Evolutionary conservation across 805 yeast genomes (phyloP).

Genomic region (Lachancea waltii): DNA sequence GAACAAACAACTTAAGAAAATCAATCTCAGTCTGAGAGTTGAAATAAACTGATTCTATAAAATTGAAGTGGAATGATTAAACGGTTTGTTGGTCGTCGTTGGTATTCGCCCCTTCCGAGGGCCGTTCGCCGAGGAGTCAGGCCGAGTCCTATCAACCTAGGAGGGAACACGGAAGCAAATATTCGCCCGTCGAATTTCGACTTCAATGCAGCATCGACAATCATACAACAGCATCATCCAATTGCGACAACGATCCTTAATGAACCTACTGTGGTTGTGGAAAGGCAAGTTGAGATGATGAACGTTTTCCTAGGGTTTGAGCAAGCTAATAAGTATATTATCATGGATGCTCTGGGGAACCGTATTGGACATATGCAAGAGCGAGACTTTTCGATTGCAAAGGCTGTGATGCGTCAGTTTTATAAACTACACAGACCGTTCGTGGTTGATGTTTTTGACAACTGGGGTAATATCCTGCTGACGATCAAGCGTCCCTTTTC

Average conservation of each 20-base stretch:
- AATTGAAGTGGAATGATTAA: too few species aligned
- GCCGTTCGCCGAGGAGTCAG: constrained; percentile 12
- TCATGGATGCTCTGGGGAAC: constrained; percentile 68
- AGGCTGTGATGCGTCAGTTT: constrained; percentile 74
- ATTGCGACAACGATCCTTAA: constrained; percentile 49
- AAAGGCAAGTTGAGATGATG: constrained; percentile 83
- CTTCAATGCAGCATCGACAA: too few species aligned
- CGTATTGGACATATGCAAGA: constrained; percentile 78
- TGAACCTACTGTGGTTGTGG: constrained; percentile 82
- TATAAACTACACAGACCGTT: constrained; percentile 84
- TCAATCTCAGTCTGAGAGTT: too few species aligned
- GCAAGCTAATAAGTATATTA: constrained; percentile 75
- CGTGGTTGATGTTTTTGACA: constrained; percentile 63
- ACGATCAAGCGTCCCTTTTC: constrained; percentile 80
- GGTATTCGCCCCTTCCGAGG: constrained; percentile 11
- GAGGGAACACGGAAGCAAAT: too few species aligned
- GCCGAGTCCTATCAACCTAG: background rate
- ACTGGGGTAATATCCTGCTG: constrained; percentile 50
- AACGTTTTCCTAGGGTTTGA: constrained; percentile 84
- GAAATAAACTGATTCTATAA: too few species aligned
- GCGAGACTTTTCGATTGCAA: constrained; percentile 62
- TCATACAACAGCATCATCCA: constrained; percentile 49
- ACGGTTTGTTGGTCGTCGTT: constrained; percentile 9
- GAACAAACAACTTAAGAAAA: too few species aligned
- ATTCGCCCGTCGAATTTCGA: too few species aligned